phyloP scores from a whole-genome alignment of 2,329 filamentous ascomycete species.

The Polytolypa hystricis region DNA sequence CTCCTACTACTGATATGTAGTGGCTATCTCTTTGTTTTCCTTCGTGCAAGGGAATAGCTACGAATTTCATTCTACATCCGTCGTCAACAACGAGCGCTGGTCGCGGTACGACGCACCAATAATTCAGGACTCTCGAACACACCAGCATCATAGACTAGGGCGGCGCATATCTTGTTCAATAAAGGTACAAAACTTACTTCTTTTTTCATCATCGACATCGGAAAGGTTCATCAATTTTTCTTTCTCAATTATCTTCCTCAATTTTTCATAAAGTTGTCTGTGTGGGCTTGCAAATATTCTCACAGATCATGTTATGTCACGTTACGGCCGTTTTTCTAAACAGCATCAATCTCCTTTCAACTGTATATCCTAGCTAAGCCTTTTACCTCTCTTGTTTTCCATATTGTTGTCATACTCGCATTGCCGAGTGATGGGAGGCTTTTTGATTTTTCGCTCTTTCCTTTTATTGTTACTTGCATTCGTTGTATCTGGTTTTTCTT shows the following conservation, averaged over 20 bases:
- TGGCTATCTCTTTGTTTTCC: slow-evolving; percentile 1
- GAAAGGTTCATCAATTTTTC: slow-evolving; percentile 1
- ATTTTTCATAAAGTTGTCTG: neutral
- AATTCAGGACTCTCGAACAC: no score
- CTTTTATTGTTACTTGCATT: no score
- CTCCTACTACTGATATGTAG: no score
- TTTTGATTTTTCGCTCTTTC: no score
- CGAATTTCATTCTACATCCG: no score
- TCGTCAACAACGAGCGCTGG: no score
- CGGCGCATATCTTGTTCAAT: slow-evolving; percentile 11
- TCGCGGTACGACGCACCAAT: no score
- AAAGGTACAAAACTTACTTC: neutral
- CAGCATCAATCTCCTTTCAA: neutral
- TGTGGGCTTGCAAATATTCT: neutral
- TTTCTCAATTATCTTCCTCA: neutral
- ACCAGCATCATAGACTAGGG: slow-evolving; percentile 14
- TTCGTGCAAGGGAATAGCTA: no score
- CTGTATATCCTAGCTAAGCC: neutral
- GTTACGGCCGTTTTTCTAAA: slow-evolving; percentile 9
- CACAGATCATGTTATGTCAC: slow-evolving; percentile 8
- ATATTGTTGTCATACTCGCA: neutral
- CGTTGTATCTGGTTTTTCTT: neutral
- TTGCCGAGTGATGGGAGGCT: neutral
- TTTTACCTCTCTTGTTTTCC: neutral
- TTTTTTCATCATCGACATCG: slow-evolving; percentile 1